Base-by-base conservation (phyloP, 2,329 filamentous ascomycete species). In the Diaporthe amygdali region DNA sequence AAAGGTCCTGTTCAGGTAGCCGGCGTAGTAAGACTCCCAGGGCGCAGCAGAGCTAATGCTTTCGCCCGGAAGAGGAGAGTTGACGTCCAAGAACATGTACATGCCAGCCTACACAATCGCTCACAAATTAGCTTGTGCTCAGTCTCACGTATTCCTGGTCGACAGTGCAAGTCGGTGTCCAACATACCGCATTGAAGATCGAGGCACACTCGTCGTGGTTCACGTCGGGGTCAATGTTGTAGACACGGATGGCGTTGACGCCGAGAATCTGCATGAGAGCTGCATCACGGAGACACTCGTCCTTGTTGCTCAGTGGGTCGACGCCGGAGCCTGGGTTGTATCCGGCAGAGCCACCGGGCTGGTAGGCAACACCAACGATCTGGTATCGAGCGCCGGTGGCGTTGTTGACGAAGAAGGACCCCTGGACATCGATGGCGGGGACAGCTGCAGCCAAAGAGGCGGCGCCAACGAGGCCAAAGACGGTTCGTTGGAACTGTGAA, bases 81-180 rank as follows among this genome's bases (percentile, higher is more conserved):
- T 92, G 79, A 92, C 90, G 76, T 92, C 90, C 75, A 92, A 84
- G 76, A 92, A 81, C 88, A 92, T 90, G 82, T 92, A 92, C 80
- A 92, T 92, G 78, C 90, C 90, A 73, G 90, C 89, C 83, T 85
- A 54, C 2, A 25, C n/a, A 7, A 44, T 10, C 37, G 34, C 7
- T 54, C 39, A 66, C 61, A 46, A 2, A 32, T 67, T 37, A 67
- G 61, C 39, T 32, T 27, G 20, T 8, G 2, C 20, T 22, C 27
- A 1, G 14, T 47, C 41, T 20, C 20, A 54, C 4, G 20, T 14
- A 61, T 37, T 25, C 22, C 15, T 5, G 37, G 41, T 8, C 12
- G 8, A 32, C n/a, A 8, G 32, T 46, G 6, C 52, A 30, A 39
- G 17, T 25, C 9, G n/a, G 17, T 22, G n/a, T 39, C 10, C 27